Conservation (phyloP, 352 stramenopile species). For the Aphanomyces astaci region DNA sequence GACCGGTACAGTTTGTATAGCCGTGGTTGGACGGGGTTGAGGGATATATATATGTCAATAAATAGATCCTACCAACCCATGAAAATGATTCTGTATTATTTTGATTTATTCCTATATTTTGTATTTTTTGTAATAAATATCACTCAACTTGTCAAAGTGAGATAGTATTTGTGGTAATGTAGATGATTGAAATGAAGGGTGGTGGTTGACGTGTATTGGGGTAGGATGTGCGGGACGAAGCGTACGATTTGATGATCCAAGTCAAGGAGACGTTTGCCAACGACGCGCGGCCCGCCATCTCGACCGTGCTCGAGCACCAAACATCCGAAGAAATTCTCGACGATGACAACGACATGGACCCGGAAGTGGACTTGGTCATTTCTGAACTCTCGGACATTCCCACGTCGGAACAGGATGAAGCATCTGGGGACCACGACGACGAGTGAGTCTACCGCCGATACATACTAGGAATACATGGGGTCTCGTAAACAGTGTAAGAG, state of each 20-base stretch:
- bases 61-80: too few species aligned
- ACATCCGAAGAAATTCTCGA: neutral
- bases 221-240: conserved; percentile 9
- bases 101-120: too few species aligned
- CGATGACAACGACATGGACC: conserved; percentile 9
- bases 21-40: neutral
- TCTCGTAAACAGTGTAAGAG: too few species aligned
- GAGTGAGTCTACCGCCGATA: too few species aligned
- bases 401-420: neutral
- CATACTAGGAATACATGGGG: too few species aligned
- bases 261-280: conserved; percentile 23
- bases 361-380: conserved; percentile 21
- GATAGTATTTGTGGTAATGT: too few species aligned
- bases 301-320: neutral
- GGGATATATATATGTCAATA: too few species aligned
- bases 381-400: neutral
- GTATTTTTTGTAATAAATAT: too few species aligned
- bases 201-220: neutral
- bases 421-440: too few species aligned
- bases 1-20: conserved; percentile 33
- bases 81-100: too few species aligned
- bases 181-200: too few species aligned
- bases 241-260: conserved; percentile 17
- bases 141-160: too few species aligned
- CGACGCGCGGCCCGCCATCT: neutral